Evolutionary conservation across 164 flowering plant genomes (phyloP).

Genomic region (Sedum album): DNA sequence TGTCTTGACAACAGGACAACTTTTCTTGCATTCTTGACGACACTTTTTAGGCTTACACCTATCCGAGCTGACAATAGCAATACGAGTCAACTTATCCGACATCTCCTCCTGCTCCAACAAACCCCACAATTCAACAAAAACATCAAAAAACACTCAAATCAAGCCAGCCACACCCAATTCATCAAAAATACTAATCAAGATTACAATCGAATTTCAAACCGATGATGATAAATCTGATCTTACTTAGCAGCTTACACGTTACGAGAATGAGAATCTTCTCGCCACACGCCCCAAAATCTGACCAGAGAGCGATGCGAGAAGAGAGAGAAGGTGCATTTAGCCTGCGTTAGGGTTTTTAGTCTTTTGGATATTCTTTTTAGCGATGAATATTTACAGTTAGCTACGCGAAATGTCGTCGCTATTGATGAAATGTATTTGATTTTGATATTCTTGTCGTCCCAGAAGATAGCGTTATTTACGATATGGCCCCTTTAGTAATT

Average conservation of each 20-base stretch:
- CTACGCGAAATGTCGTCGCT: neutral
- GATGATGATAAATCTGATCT: neutral
- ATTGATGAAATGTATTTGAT: too few relatives aligned
- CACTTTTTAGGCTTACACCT: slow-evolving; percentile 97
- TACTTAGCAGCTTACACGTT: neutral
- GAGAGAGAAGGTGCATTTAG: too few relatives aligned
- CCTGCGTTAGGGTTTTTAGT: too few relatives aligned
- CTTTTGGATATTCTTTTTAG: neutral
- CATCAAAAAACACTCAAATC: neutral
- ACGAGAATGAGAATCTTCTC: slow-evolving; percentile 1
- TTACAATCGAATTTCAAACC: neutral
- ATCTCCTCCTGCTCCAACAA: slow-evolving; percentile 20
- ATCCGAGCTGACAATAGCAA: slow-evolving; percentile 80
- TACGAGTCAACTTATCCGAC: slow-evolving; percentile 87
- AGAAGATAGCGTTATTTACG: too few relatives aligned
- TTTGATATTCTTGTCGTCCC: too few relatives aligned
- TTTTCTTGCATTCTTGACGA: slow-evolving; percentile 89
- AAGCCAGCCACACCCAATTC: neutral
- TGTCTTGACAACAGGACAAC: slow-evolving; percentile 95
- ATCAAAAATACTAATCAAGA: neutral
- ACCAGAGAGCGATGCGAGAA: too few relatives aligned
- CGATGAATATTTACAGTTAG: too few relatives aligned
- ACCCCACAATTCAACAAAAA: neutral
- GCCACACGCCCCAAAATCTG: too few relatives aligned
- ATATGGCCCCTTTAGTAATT: too few relatives aligned